Evolutionary conservation across 1,284 basidiomycete genomes (phyloP), one percentile per base, ranked within the genome.

Genomic region (Termitomyces sp.): DNA sequence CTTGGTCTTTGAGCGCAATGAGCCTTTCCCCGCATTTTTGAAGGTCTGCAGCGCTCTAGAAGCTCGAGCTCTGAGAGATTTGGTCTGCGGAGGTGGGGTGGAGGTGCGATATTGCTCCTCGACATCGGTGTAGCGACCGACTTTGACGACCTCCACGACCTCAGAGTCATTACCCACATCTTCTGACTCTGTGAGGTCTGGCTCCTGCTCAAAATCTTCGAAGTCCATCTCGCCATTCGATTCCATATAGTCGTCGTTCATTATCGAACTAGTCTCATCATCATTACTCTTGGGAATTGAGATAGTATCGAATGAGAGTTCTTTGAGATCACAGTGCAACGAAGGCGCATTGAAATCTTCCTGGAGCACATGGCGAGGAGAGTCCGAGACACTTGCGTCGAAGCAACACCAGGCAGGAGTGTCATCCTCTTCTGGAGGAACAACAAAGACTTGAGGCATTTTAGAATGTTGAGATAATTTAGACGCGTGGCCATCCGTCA

Each of bases 371-470:
- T 57, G 60, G 54, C 74, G 68, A 11, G 35, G n/a, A 16, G 45
- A 18, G 16, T 37, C 11, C 7, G n/a, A 33, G 11, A n/a, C n/a
- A 19, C n/a, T 35, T 10, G 84, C 83, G 62, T 87, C 77, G 63
- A 85, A 86, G 63, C 72, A 84, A 62, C 81, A 83, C 75, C 78
- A 86, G 7, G 84, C 75, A 7, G 81, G 81, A 10, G 70, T 66
- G 42, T 80, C 71, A 61, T 88, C 85, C 64, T 88, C 86, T 62
- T 83, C 86, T 26, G 86, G 86, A 10, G 86, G 86, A 38, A 80
- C 72, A 31, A 88, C 79, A 59, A 84, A 81, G 51, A 88, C 82
- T 58, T 81, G 76, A 11, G 83, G 85, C 69, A 84, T 74, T 34
- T 71, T 67, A 28, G 71, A 6, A 0, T 43, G 35, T 6, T 54